Conservation (phyloP, 257 asterid genomes). For the Solanum piurae region DNA sequence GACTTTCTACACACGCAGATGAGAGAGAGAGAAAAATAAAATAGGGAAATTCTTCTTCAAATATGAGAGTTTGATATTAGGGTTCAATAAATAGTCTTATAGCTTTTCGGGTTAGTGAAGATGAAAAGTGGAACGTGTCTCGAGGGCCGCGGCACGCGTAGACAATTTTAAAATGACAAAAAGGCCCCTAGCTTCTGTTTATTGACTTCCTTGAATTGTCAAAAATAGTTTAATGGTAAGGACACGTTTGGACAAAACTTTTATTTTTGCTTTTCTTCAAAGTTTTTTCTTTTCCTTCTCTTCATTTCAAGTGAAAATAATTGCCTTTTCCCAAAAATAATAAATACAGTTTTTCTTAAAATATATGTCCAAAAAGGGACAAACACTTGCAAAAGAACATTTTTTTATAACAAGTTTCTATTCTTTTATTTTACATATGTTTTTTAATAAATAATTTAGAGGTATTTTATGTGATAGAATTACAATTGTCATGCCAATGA, state of each 20-base stretch:
- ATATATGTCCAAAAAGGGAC: not conserved
- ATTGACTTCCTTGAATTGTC: not conserved
- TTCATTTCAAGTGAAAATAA: not conserved
- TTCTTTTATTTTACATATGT: not conserved
- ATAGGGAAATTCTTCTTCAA: not conserved
- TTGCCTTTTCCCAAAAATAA: not conserved
- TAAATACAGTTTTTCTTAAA: too few relatives aligned
- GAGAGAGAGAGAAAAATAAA: not conserved
- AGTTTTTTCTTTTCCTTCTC: too few relatives aligned
- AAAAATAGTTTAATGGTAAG: not conserved
- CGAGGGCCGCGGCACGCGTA: constrained; percentile 28
- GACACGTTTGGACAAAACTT: not conserved
- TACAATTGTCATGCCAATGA: not conserved
- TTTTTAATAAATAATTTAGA: too few relatives aligned
- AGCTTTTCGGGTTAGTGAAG: constrained; percentile 10
- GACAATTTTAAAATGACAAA: not conserved
- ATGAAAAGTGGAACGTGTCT: constrained; percentile 2
- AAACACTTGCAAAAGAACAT: not conserved
- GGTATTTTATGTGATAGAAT: not conserved
- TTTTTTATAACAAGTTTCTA: not conserved
- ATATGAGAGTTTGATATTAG: not conserved
- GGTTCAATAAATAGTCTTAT: not conserved
- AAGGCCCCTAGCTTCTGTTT: not conserved
- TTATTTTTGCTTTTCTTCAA: not conserved
- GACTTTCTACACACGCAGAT: not conserved